Evolutionary conservation across 2,329 filamentous ascomycete genomes (phyloP), one percentile per base, ranked within the genome.

Genomic region (Zasmidium angulare): DNA sequence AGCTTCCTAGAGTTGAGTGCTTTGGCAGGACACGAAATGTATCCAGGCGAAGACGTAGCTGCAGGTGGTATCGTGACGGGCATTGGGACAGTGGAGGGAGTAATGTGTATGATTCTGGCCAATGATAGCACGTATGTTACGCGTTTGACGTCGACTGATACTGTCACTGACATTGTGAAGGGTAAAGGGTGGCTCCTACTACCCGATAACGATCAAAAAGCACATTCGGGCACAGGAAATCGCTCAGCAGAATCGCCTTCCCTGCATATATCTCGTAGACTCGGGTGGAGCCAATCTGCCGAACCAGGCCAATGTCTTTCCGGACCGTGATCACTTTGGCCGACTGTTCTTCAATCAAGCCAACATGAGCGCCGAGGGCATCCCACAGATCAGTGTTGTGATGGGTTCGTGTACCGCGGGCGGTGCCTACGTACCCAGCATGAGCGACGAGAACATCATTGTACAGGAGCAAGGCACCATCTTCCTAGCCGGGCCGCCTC

Each of bases 331-430:
- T 56, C 93, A 98, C 76, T 98, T 99, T 72, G 92, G 93, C 36
- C 90, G 93, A 66, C 96, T 98, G 73, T 99, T 99, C 81, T 99
- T 89, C 82, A 97, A 99, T 78, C 93, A 99, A 77, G 93, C 95
- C 2, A 84, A 91, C 70, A 96, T 98, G 92, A 95, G 90, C 67
- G 84, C 89, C 1, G 79, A 88, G 66, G 91, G 92, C 3, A 96
- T 98, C 62, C 93, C 93, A 1, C 93, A 98, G 72, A 89, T 99
- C 67, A 88, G 91, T 10, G 91, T 97, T 1, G 93, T 99, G 50
- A 97, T 99, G 93, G 93, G 93, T 0, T 90, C 93, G 47, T 99
- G 95, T 77, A 99, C 95, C 0, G 93, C 93, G 1, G 93, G 93
- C 53, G 93, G 93, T 50, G 93, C 93, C 22, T 98, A 99, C 74